Conservation (phyloP, 2,329 filamentous ascomycete species). For the Botryotinia calthae region DNA sequence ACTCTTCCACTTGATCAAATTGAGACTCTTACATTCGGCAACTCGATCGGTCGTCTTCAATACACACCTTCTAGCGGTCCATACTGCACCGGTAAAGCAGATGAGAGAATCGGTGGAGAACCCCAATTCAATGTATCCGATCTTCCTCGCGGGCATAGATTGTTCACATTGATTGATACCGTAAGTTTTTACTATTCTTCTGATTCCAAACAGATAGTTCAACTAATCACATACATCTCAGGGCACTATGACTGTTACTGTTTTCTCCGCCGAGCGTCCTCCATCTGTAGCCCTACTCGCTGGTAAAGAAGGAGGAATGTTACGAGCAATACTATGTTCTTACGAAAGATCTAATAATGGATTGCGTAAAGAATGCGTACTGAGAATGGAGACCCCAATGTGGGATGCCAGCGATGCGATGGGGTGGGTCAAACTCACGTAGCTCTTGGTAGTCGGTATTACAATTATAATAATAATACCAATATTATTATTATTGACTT, state of each 20-base stretch:
- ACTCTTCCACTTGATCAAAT: conserved; percentile 21
- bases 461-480: no score
- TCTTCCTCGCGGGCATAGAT: conserved; percentile 20
- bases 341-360: conserved; percentile 24
- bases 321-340: conserved; percentile 37
- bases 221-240: conserved; percentile 2
- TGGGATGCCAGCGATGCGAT: conserved; percentile 16
- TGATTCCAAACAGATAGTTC: not conserved
- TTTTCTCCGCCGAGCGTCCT: conserved; percentile 39
- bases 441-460: not conserved
- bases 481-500: no score
- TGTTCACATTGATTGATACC: conserved; percentile 38
- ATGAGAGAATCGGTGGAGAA: conserved; percentile 30
- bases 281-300: conserved; percentile 38
- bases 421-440: conserved; percentile 22
- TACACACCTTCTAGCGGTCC: conserved; percentile 23
- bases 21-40: conserved; percentile 25
- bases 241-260: conserved; percentile 32
- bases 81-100: conserved; percentile 16
- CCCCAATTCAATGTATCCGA: conserved; percentile 23
- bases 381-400: conserved; percentile 27
- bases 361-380: conserved; percentile 25
- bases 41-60: conserved; percentile 24
- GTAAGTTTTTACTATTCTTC: not conserved
- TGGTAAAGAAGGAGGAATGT: conserved; percentile 40